Evolutionary conservation across 1,284 basidiomycete genomes (phyloP).

Genomic region (Ustilago xerochloae): DNA sequence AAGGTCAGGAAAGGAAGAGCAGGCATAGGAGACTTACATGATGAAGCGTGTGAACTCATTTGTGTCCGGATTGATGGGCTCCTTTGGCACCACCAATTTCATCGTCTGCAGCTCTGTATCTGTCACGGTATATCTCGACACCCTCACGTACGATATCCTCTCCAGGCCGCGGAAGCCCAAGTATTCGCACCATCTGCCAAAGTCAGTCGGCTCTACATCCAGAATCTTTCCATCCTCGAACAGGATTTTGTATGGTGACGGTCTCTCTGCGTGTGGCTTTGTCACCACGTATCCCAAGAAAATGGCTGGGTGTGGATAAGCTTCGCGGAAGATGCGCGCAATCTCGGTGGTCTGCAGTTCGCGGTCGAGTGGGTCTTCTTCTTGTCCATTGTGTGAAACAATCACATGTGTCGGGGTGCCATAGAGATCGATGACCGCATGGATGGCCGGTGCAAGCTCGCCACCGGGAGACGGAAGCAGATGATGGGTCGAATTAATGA

Average conservation of each 20-base stretch:
- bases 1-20: background rate
- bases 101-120: conserved; percentile 65
- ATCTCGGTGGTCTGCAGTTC: conserved; percentile 86
- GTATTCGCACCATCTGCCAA: conserved; percentile 65
- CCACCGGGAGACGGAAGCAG: conserved; percentile 82
- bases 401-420: conserved; percentile 84
- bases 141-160: conserved; percentile 60
- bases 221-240: conserved; percentile 66
- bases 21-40: conserved; percentile 29
- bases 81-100: conserved; percentile 58
- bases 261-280: conserved; percentile 77
- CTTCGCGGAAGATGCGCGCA: conserved; percentile 80
- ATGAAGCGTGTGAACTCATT: conserved; percentile 46
- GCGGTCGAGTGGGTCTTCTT: conserved; percentile 87
- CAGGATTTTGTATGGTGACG: conserved; percentile 86
- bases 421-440: conserved; percentile 85
- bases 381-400: conserved; percentile 90
- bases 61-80: conserved; percentile 48
- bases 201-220: conserved; percentile 70
- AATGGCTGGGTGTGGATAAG: conserved; percentile 81
- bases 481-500: conserved; percentile 88
- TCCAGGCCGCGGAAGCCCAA: conserved; percentile 61
- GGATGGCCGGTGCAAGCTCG: conserved; percentile 82
- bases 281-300: conserved; percentile 82
- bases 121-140: conserved; percentile 63